A percentile compares a stretch with the other conserved stretches of the same genome.
Conservation (phyloP, 306 rosid genomes). For the Cucurbita maxima region DNA sequence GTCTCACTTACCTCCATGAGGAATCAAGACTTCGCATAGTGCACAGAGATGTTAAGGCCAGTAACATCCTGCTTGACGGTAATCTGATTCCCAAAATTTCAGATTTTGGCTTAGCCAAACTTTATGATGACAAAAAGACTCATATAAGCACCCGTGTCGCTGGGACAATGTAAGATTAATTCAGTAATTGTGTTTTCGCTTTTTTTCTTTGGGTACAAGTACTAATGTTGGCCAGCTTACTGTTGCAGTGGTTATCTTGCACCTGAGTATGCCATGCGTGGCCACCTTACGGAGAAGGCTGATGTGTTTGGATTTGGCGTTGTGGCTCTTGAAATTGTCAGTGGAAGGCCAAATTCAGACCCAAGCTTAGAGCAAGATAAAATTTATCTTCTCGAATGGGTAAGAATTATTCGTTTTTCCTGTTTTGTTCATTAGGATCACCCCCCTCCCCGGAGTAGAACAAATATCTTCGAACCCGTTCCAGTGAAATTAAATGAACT, state of each 20-base stretch:
- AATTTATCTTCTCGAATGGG: conserved; percentile 67
- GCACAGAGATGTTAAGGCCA: conserved; percentile 76
- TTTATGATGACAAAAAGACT: conserved; percentile 61
- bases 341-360: conserved; percentile 62
- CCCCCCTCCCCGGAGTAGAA: too few relatives aligned
- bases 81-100: conserved; percentile 61
- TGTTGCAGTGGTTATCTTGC: conserved; percentile 68
- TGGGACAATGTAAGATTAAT: conserved; percentile 44
- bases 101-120: conserved; percentile 68
- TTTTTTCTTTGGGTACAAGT: background rate
- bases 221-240: background rate
- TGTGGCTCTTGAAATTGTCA: conserved; percentile 56
- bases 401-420: conserved; percentile 11
- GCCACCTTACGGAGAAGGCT: conserved; percentile 74
- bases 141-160: conserved; percentile 75
- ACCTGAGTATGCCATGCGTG: conserved; percentile 84
- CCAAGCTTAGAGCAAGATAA: conserved; percentile 42
- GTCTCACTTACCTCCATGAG: conserved; percentile 62
- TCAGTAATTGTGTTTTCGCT: background rate
- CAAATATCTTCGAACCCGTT: too few relatives aligned
- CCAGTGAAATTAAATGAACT: too few relatives aligned
- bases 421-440: background rate
- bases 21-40: conserved; percentile 64
- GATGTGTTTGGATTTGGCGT: conserved; percentile 83
- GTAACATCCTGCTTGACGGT: conserved; percentile 58